phyloP scores from a whole-genome alignment of 1,284 basidiomycete genomes.

The Boletellus deceptivus region DNA sequence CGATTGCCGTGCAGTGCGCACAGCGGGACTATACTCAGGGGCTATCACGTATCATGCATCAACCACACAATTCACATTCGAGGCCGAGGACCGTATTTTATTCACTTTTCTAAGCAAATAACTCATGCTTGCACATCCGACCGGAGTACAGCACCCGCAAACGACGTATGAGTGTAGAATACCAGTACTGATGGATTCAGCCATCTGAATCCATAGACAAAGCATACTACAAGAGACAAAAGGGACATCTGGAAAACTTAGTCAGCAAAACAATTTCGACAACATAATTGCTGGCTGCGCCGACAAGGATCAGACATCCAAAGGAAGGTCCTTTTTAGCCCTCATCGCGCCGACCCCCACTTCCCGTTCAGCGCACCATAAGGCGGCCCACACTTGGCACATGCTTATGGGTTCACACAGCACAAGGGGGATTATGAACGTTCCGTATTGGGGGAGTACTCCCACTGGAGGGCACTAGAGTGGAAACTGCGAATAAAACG shows the following conservation, averaged over 20 bases:
- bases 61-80: no score
- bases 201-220: no score
- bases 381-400: conserved; percentile 59
- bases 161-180: no score
- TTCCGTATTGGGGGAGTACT: conserved; percentile 70
- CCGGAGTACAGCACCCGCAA: no score
- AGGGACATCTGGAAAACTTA: not conserved
- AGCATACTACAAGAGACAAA: no score
- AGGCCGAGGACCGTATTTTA: no score
- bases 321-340: conserved; percentile 61
- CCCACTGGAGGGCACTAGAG: conserved; percentile 60
- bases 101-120: no score
- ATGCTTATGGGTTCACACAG: conserved; percentile 65
- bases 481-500: conserved; percentile 77
- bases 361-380: conserved; percentile 63
- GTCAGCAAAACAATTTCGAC: conserved; percentile 5
- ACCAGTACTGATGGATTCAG: no score
- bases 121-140: no score
- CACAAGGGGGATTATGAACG: conserved; percentile 56
- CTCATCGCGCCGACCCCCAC: conserved; percentile 60
- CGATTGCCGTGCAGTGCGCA: no score
- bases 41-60: no score
- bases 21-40: no score
- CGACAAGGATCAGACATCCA: conserved; percentile 64
- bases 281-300: conserved; percentile 21